These are phyloP conservation scores for Fusarium miscanthi DNA, from an alignment of 2,329 filamentous ascomycete genomes.

Conservation along the genomic window DNA sequence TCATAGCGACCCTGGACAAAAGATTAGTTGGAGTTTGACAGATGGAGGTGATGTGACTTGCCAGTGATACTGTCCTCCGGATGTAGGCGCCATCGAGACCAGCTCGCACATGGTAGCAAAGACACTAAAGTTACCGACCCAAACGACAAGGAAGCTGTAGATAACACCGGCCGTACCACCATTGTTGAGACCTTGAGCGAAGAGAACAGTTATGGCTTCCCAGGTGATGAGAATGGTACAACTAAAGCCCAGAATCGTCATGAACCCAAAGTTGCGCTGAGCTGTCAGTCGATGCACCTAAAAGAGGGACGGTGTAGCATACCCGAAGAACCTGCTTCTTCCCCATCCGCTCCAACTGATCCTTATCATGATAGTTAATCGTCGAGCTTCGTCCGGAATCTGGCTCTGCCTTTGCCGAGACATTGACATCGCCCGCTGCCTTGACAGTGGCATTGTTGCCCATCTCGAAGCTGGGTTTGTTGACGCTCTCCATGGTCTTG, in stretches of 20 bases:
- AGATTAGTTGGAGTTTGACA: rapidly evolving
- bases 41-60: rapidly evolving
- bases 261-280: slow-evolving; percentile 61
- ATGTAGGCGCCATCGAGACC: slow-evolving; percentile 60
- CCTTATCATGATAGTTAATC: slow-evolving; percentile 35
- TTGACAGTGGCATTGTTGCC: slow-evolving; percentile 35
- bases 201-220: slow-evolving; percentile 56
- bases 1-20: slow-evolving; percentile 58
- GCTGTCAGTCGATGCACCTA: not conserved
- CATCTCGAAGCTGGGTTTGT: slow-evolving; percentile 41
- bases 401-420: slow-evolving; percentile 29
- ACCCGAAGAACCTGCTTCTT: slow-evolving; percentile 45
- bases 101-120: slow-evolving; percentile 55
- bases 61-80: slow-evolving; percentile 70
- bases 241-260: slow-evolving; percentile 64
- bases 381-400: slow-evolving; percentile 26
- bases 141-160: slow-evolving; percentile 62
- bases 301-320: not conserved
- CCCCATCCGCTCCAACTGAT: slow-evolving; percentile 44
- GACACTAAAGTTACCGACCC: slow-evolving; percentile 58
- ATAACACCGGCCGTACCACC: slow-evolving; percentile 65
- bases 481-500: slow-evolving; percentile 36
- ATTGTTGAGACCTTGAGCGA: slow-evolving; percentile 54
- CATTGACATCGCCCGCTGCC: slow-evolving; percentile 9
- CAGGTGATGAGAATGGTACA: slow-evolving; percentile 65